A percentile compares a stretch with the other conserved stretches of the same genome.
phyloP scores from a whole-genome alignment of 805 yeast genomes.

The Hanseniaspora vineae region DNA sequence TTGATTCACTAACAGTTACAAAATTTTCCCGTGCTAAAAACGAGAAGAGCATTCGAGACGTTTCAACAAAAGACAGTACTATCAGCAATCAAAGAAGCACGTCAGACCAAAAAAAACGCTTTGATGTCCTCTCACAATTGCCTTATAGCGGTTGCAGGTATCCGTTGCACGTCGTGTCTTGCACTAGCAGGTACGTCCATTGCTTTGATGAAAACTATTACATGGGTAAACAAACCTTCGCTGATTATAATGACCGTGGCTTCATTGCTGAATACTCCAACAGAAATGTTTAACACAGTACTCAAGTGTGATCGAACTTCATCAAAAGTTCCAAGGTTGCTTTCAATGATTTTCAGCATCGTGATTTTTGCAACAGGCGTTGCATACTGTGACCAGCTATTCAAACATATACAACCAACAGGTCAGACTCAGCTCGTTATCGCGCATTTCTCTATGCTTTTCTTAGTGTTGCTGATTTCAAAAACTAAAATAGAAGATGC shows the following conservation, averaged over 20 bases:
- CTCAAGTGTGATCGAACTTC: not conserved
- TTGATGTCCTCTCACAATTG: not conserved
- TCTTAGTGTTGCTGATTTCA: constrained; percentile 1
- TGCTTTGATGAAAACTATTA: not conserved
- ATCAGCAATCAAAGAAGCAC: too few species aligned
- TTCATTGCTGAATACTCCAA: not conserved
- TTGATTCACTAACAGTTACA: too few species aligned
- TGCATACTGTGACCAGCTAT: constrained; percentile 1
- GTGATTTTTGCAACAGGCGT: constrained; percentile 1
- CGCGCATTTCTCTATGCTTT: constrained; percentile 2
- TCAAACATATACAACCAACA: not conserved
- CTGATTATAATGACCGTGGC: constrained; percentile 1
- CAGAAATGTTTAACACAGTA: not conserved
- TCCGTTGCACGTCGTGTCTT: not conserved
- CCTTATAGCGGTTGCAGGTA: not conserved
- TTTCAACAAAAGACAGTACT: too few species aligned
- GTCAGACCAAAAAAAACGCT: not conserved
- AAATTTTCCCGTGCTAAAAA: too few species aligned
- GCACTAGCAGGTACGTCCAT: not conserved
- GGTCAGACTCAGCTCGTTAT: constrained; percentile 1
- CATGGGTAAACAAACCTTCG: not conserved
- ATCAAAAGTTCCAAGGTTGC: not conserved
- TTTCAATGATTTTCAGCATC: not conserved
- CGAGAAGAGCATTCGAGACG: too few species aligned
- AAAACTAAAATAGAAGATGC: not conserved